Evolutionary conservation across 257 asterid species (phyloP).

Genomic region (Salvia hispanica): DNA sequence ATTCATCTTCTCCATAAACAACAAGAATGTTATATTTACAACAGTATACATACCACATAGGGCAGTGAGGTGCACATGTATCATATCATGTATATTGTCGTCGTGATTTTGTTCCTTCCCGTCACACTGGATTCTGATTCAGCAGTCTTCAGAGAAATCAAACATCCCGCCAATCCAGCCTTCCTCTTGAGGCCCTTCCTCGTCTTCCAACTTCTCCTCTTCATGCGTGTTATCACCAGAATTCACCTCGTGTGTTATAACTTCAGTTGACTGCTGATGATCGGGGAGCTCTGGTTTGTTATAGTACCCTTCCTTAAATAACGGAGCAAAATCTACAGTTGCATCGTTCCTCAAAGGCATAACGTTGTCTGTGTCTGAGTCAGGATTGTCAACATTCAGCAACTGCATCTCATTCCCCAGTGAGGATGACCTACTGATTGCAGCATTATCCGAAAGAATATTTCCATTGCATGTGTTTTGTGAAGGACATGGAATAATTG

Average conservation of each 20-base stretch:
- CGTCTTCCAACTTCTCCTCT: constrained; percentile 42
- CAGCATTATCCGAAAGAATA: constrained; percentile 30
- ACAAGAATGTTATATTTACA: constrained; percentile 43
- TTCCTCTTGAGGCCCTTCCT: constrained; percentile 53
- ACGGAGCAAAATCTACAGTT: constrained; percentile 41
- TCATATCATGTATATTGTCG: no score
- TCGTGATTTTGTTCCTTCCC: no score
- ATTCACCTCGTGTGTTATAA: constrained; percentile 32
- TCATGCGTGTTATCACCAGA: constrained; percentile 31
- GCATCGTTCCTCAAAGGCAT: constrained; percentile 31
- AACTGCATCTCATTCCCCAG: constrained; percentile 36
- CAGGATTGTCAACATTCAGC: constrained; percentile 30
- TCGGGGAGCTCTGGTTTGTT: constrained; percentile 38
- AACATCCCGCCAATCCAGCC: constrained; percentile 71
- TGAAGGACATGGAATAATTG: constrained; percentile 31
- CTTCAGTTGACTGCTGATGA: constrained; percentile 32
- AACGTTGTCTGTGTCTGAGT: constrained; percentile 30
- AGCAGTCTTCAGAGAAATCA: constrained; percentile 52
- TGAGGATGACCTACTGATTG: constrained; percentile 38
- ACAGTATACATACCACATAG: constrained; percentile 30
- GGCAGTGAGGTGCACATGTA: constrained; percentile 12
- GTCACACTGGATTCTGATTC: background rate
- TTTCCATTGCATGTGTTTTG: constrained; percentile 18
- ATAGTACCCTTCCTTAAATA: constrained; percentile 55
- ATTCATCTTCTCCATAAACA: constrained; percentile 28